Evolutionary conservation across 164 flowering plant species (phyloP).

Genomic region (Vitis cinerea): DNA sequence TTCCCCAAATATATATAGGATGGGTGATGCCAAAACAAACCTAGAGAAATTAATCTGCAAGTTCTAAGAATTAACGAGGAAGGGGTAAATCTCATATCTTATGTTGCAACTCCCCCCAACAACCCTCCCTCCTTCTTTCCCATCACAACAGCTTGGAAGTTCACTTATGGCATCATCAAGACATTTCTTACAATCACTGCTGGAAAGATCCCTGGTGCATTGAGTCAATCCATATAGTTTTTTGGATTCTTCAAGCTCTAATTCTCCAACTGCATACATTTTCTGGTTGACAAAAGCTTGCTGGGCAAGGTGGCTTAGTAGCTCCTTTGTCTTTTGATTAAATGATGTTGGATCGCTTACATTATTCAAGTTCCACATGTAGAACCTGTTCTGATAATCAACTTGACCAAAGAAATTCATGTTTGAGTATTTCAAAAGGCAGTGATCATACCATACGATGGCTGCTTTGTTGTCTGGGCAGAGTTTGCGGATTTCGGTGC

Average conservation of each 20-base stretch:
- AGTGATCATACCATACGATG: constrained; percentile 43
- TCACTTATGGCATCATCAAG: constrained; percentile 34
- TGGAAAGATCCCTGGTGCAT: constrained; percentile 46
- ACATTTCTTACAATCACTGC: constrained; percentile 39
- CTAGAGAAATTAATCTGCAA: neutral
- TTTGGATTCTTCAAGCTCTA: constrained; percentile 6
- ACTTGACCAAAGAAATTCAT: constrained; percentile 33
- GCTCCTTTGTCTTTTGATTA: constrained; percentile 18
- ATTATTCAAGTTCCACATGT: constrained; percentile 26
- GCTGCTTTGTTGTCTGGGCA: constrained; percentile 40
- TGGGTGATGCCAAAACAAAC: no score
- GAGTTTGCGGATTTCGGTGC: constrained; percentile 16
- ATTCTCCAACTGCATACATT: constrained; percentile 37
- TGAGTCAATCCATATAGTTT: constrained; percentile 52
- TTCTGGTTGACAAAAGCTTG: constrained; percentile 12
- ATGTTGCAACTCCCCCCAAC: constrained; percentile 51
- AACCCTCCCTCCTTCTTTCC: constrained; percentile 52
- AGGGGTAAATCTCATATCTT: constrained; percentile 51
- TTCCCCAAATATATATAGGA: neutral
- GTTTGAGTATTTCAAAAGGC: constrained; percentile 40
- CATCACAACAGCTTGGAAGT: constrained; percentile 45
- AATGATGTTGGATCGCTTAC: constrained; percentile 28
- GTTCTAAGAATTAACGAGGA: constrained; percentile 16
- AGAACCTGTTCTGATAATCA: constrained; percentile 24
- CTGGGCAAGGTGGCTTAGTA: constrained; percentile 21